Conservation (phyloP, 1,284 basidiomycete species). For the Neonothopanus nambi region DNA sequence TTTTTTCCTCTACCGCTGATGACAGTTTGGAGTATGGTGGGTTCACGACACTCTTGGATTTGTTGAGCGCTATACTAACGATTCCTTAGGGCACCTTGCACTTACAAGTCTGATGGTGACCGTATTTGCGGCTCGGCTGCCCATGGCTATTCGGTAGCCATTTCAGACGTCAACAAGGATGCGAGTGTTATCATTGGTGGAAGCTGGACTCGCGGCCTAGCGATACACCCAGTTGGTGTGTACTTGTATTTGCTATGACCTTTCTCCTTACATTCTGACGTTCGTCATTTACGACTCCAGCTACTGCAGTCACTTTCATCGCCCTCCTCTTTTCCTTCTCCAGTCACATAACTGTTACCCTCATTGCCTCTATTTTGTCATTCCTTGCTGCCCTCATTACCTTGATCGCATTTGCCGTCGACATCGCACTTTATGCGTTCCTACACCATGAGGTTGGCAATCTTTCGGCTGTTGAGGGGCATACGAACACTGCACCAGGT, state of each 20-base stretch:
- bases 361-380: constrained; percentile 60
- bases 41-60: constrained; percentile 18
- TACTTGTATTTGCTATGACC: constrained; percentile 10
- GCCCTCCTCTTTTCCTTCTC: constrained; percentile 66
- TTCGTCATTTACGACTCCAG: constrained; percentile 35
- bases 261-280: not conserved
- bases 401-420: constrained; percentile 69
- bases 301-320: constrained; percentile 60
- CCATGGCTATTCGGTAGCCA: constrained; percentile 52
- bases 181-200: constrained; percentile 45
- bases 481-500: constrained; percentile 63
- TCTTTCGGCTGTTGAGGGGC: constrained; percentile 41
- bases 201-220: constrained; percentile 73
- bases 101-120: constrained; percentile 44
- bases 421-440: constrained; percentile 70
- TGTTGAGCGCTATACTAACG: not conserved
- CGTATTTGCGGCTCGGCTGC: constrained; percentile 47
- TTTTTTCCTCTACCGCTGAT: constrained; percentile 10
- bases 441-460: constrained; percentile 56
- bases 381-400: constrained; percentile 68
- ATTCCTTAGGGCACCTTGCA: constrained; percentile 52
- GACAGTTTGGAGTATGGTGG: constrained; percentile 64
- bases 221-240: constrained; percentile 71
- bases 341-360: constrained; percentile 55
- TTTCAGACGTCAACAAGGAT: constrained; percentile 36